Conservation (phyloP, 2,329 filamentous ascomycete genomes). For the Fusarium armeniacum region DNA sequence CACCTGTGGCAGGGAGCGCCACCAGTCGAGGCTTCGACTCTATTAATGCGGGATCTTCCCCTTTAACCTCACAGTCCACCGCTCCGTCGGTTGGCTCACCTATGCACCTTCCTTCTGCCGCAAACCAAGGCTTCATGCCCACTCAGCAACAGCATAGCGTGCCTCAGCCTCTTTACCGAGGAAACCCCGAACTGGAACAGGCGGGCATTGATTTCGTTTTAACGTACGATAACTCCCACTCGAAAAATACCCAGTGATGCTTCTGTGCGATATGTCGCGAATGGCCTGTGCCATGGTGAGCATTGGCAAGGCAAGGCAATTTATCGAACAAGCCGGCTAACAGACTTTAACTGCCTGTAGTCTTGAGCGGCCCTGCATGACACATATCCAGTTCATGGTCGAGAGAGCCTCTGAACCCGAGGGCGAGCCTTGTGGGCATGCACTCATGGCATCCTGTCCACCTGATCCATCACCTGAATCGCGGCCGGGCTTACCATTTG, state of each 20-base stretch:
- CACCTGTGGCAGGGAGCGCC: constrained; percentile 59
- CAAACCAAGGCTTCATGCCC: constrained; percentile 49
- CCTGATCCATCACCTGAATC: constrained; percentile 72
- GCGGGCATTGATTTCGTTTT: constrained; percentile 91
- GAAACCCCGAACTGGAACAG: constrained; percentile 79
- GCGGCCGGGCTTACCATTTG: constrained; percentile 67
- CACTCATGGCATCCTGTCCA: constrained; percentile 92
- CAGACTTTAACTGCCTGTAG: constrained; percentile 66
- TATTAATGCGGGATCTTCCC: constrained; percentile 62
- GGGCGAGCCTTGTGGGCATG: constrained; percentile 84
- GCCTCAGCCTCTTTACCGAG: constrained; percentile 48
- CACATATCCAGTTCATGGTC: constrained; percentile 85
- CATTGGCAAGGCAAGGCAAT: constrained; percentile 37
- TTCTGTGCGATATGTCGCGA: constrained; percentile 61
- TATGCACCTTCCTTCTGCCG: constrained; percentile 34
- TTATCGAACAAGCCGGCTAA: constrained; percentile 57
- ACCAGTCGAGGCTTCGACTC: constrained; percentile 69
- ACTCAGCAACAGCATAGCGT: constrained; percentile 52
- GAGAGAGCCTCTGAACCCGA: constrained; percentile 71
- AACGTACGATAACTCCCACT: constrained; percentile 79
- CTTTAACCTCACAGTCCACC: constrained; percentile 60
- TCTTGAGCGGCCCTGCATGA: constrained; percentile 93
- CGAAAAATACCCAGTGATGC: constrained; percentile 75
- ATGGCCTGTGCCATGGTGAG: constrained; percentile 40
- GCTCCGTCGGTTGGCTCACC: constrained; percentile 57